These are phyloP conservation scores for Pseudogymnoascus sp. DNA, from an alignment of 2,329 filamentous ascomycete species.

Conservation along the genomic window DNA sequence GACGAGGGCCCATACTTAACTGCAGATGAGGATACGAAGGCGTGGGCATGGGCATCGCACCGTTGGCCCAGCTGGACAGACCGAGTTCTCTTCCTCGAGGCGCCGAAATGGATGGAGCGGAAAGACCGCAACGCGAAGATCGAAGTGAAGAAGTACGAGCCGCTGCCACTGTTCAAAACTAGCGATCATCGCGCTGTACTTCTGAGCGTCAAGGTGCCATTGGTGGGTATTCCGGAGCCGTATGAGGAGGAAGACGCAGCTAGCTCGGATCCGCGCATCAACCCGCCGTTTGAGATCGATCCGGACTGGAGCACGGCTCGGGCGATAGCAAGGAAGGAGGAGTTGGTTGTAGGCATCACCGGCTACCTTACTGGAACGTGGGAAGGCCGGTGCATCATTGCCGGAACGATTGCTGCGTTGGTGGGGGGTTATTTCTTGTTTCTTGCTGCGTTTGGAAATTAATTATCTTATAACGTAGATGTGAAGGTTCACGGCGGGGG, in stretches of 20 bases:
- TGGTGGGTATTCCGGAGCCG: constrained; percentile 34
- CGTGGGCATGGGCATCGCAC: constrained; percentile 69
- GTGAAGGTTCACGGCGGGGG: background rate
- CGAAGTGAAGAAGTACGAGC: constrained; percentile 55
- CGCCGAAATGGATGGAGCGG: constrained; percentile 42
- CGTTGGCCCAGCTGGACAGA: constrained; percentile 93
- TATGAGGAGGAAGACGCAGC: constrained; percentile 22
- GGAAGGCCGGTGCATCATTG: constrained; percentile 24
- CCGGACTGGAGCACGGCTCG: constrained; percentile 46
- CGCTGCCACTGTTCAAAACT: constrained; percentile 68
- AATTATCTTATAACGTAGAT: background rate
- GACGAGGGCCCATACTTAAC: constrained; percentile 36
- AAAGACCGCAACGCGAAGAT: constrained; percentile 36
- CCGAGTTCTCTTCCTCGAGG: constrained; percentile 69
- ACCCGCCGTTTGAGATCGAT: constrained; percentile 50
- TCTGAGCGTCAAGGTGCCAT: constrained; percentile 58
- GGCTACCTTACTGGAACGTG: constrained; percentile 34
- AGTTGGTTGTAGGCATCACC: constrained; percentile 48
- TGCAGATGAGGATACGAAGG: constrained; percentile 31
- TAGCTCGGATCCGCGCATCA: constrained; percentile 30
- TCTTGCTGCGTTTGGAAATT: constrained; percentile 15
- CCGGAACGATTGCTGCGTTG: constrained; percentile 23
- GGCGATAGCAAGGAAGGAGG: constrained; percentile 45
- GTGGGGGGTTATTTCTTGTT: constrained; percentile 24
- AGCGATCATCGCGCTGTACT: constrained; percentile 85